phyloP scores from a whole-genome alignment of 768 basidiomycete genomes.

The Xerocomus spinulosus region DNA sequence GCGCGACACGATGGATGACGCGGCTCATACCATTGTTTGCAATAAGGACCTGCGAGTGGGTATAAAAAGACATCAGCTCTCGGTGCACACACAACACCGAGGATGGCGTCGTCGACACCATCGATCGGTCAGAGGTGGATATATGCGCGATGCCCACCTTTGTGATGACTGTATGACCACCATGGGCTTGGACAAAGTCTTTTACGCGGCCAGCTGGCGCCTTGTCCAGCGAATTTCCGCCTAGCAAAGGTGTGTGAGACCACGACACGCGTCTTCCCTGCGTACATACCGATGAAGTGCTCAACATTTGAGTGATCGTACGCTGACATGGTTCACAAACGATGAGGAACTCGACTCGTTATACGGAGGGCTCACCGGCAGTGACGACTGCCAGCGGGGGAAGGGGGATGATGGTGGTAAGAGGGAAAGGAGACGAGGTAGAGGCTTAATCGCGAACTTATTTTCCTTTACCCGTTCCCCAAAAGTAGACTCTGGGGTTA shows the following conservation, averaged over 20 bases:
- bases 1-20: constrained; percentile 1
- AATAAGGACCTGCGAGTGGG: constrained; percentile 74
- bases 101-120: not conserved
- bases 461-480: constrained; percentile 26
- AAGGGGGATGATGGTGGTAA: constrained; percentile 18
- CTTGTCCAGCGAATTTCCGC: constrained; percentile 87
- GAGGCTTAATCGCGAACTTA: constrained; percentile 2
- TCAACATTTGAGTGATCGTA: constrained; percentile 58
- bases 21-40: constrained; percentile 82
- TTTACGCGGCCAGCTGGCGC: constrained; percentile 74
- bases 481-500: constrained; percentile 32
- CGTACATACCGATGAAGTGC: constrained; percentile 55
- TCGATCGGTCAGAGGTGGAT: constrained; percentile 8
- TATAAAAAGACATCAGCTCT: constrained; percentile 7
- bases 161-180: constrained; percentile 97
- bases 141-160: constrained; percentile 56
- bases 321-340: constrained; percentile 25
- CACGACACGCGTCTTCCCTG: constrained; percentile 7
- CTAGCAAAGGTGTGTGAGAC: constrained; percentile 39
- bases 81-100: not conserved
- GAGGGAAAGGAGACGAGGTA: constrained; percentile 8
- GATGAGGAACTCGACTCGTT: constrained; percentile 5
- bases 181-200: constrained; percentile 87
- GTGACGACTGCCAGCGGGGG: constrained; percentile 3
- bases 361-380: constrained; percentile 6